Conservation (phyloP, 164 flowering plant genomes). For the Chimonanthus praecox region DNA sequence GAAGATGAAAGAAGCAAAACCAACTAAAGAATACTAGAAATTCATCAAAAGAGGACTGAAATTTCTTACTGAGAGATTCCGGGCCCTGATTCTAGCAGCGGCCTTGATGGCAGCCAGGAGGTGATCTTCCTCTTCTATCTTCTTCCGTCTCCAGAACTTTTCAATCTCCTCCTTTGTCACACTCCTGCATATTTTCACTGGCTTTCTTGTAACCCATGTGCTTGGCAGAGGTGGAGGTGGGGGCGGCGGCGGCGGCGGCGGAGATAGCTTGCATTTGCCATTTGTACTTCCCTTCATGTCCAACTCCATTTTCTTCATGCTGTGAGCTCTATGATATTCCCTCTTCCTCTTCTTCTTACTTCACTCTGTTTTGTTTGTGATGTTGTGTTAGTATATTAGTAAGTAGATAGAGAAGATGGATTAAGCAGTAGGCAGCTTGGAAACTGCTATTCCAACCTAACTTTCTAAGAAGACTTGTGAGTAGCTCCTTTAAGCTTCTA, state of each 20-base stretch:
- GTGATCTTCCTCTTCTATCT: slow-evolving; percentile 66
- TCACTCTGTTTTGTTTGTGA: background rate
- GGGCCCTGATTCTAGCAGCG: slow-evolving; percentile 65
- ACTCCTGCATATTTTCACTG: slow-evolving; percentile 21
- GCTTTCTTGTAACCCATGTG: slow-evolving; percentile 3
- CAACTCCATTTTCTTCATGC: slow-evolving; percentile 15
- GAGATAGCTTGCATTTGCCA: slow-evolving; percentile 1
- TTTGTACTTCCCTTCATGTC: slow-evolving; percentile 6
- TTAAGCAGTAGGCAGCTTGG: background rate
- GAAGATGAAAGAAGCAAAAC: too few relatives aligned
- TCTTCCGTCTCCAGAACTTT: slow-evolving; percentile 62
- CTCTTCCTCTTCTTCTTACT: background rate
- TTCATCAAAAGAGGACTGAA: background rate
- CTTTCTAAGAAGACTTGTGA: slow-evolving; percentile 23
- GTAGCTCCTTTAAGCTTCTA: background rate
- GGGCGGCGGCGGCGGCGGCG: slow-evolving; percentile 15
- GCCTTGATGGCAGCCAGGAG: slow-evolving; percentile 70
- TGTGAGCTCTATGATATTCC: background rate
- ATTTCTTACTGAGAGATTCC: slow-evolving; percentile 45
- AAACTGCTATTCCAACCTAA: slow-evolving; percentile 45
- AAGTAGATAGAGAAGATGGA: background rate
- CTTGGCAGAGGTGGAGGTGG: slow-evolving; percentile 33
- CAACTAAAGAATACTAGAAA: background rate
- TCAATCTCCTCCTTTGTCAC: slow-evolving; percentile 69
- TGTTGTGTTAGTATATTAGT: background rate